Evolutionary conservation across 2,329 filamentous ascomycete genomes (phyloP), one percentile per base, ranked within the genome.

Genomic region (Aspergillus aculeatus): DNA sequence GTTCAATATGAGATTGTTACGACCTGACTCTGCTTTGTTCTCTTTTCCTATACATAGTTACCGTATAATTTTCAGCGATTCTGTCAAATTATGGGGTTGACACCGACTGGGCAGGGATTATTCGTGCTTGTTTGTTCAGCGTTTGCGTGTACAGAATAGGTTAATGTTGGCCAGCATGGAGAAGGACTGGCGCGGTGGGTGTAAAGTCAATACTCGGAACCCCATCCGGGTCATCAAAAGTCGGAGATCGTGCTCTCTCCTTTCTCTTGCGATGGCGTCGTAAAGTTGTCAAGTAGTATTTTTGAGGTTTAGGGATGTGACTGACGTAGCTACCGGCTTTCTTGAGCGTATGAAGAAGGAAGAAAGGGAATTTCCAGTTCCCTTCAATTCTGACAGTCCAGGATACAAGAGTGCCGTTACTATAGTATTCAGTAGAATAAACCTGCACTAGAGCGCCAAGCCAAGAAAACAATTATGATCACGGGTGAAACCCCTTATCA

Each of bases 1-100:
- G 69, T 70, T 72, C 69, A 75, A 75, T 74, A 69, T 71, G 70
- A 74, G 68, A 74, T 66, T 65, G 62, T 73, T 69, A 74, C 69
- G 72, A 74, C 68, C 73, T 70, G 69, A 66, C 38, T 9, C 38
- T 19, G 38, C 38, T 16, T 44, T 44, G 6, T 44, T 44, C 14
- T n/a, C 16, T 44, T 44, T 41, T 44, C 38, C 64, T 60, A 66
- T 61, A n/a, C 23, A 60, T 62, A 66, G 58, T 67, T 60, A 66
- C 58, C 59, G 54, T 68, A 63, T 64, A 57, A 35, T 64, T 48
- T 9, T 61, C 50, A 56, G 59, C 64, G 61, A 65, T 64, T 60
- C 60, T 63, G 62, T 57, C 59, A 62, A 58, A 60, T 58, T 59
- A 54, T 51, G 57, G 53, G 61, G 61, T 63, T 54, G 54, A 64